These are phyloP conservation scores for Diaporthe australafricana DNA, from an alignment of 2,329 filamentous ascomycete species.

Conservation along the genomic window DNA sequence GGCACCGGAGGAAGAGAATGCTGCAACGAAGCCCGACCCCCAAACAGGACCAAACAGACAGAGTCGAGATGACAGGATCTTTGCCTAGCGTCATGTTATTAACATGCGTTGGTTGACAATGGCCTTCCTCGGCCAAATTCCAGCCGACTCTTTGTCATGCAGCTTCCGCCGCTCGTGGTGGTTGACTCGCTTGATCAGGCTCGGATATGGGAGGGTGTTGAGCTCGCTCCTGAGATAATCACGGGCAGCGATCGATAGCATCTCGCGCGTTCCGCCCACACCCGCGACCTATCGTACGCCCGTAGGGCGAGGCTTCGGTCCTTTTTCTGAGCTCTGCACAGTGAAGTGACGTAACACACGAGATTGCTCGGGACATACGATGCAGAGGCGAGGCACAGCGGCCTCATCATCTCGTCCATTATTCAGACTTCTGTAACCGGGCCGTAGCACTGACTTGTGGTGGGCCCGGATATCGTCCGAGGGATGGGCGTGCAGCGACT, in stretches of 20 bases:
- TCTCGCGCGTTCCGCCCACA: constrained; percentile 9
- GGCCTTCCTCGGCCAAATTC: constrained; percentile 33
- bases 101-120: constrained; percentile 28
- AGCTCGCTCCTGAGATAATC: constrained; percentile 21
- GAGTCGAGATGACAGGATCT: constrained; percentile 33
- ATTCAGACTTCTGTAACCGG: constrained; percentile 30
- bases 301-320: neutral
- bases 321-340: constrained; percentile 25
- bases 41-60: constrained; percentile 18
- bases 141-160: constrained; percentile 27
- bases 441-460: constrained; percentile 20
- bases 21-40: constrained; percentile 18
- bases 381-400: constrained; percentile 24
- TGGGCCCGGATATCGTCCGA: constrained; percentile 34
- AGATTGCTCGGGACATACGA: constrained; percentile 21
- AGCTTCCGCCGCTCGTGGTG: constrained; percentile 2
- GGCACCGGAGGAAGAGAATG: neutral
- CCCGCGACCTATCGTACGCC: neutral
- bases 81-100: constrained; percentile 32
- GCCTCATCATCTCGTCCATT: constrained; percentile 28
- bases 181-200: constrained; percentile 30
- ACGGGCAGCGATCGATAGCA: constrained; percentile 11
- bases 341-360: constrained; percentile 24
- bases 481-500: constrained; percentile 26
- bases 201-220: constrained; percentile 27